These are phyloP conservation scores for Xerocomellus dryophilus DNA, from an alignment of 768 basidiomycete genomes.

Conservation along the genomic window DNA sequence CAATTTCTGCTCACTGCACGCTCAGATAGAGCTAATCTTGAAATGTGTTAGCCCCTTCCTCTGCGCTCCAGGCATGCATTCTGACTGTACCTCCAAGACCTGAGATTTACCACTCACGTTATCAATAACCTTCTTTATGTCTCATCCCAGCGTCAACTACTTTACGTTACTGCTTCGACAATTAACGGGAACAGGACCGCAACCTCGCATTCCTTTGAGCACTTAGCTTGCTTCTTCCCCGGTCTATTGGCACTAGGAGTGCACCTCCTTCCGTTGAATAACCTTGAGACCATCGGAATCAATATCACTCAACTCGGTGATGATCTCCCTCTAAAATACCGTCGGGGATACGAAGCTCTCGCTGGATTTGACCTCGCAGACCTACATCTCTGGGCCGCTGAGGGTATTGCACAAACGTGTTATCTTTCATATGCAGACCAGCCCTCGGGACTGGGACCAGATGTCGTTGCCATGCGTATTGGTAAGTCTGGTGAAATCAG, in stretches of 20 bases:
- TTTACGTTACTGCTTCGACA: slow-evolving; percentile 62
- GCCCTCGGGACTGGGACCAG: slow-evolving; percentile 65
- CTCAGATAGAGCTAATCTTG: slow-evolving; percentile 55
- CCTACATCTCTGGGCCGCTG: slow-evolving; percentile 72
- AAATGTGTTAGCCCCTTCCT: slow-evolving; percentile 54
- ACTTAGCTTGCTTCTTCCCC: slow-evolving; percentile 76
- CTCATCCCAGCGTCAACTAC: slow-evolving; percentile 58
- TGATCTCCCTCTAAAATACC: slow-evolving; percentile 20
- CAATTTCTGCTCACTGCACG: slow-evolving; percentile 65
- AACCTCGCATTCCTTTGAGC: slow-evolving; percentile 59
- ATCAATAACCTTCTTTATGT: slow-evolving; percentile 65
- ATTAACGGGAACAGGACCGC: slow-evolving; percentile 27
- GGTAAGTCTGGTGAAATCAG: slow-evolving; percentile 22
- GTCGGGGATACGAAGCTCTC: slow-evolving; percentile 38
- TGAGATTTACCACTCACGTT: slow-evolving; percentile 59
- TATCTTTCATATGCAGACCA: slow-evolving; percentile 71
- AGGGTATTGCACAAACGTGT: slow-evolving; percentile 71
- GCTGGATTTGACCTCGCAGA: slow-evolving; percentile 51
- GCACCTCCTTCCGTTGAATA: slow-evolving; percentile 55
- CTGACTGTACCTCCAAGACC: slow-evolving; percentile 40
- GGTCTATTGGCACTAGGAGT: slow-evolving; percentile 72
- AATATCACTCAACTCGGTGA: slow-evolving; percentile 38
- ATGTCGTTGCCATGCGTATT: slow-evolving; percentile 42
- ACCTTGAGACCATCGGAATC: slow-evolving; percentile 48
- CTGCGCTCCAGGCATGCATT: background rate